Base-by-base conservation (phyloP, 1,284 basidiomycete species). In the Fomitopsis palustris region DNA sequence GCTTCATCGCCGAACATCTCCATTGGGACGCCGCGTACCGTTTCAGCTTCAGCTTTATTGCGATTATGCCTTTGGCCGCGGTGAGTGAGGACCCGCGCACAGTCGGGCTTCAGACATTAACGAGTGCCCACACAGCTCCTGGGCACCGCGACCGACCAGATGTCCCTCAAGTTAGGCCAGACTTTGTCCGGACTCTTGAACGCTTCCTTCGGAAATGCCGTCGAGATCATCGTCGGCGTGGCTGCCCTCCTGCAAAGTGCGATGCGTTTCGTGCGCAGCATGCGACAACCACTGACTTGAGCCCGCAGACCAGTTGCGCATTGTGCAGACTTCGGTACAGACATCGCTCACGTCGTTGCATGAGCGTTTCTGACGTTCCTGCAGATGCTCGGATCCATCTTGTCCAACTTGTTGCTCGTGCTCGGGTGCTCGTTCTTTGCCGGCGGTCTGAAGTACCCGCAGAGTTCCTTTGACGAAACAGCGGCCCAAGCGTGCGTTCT, bases 371-470 rank as follows among this genome's bases (percentile, higher is more conserved):
- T 33, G 53, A 55, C 56, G 37, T 29, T 53, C 14, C 53, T 61
- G 17, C 68, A 90, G 85, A 85, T 93, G 82, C 80, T 93, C 45
- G 91, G 91, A 27, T 91, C 88, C 17, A 92, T 96, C 56, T 75
- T 96, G 29, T 94, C 92, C n/a, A 96, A 96, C 74, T 80, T 95
- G 55, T 81, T 96, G 5, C 81, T 96, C 33, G 94, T 96, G 16
- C 77, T 96, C 6, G 94, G 94, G 21, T 93, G 90, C 75, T 93
- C 92, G 23, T 95, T 94, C 49, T 52, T 52, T 63, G 21, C 12
- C 51, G 53, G 85, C 59, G 93, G 93, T 7, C 75, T 86, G 65
- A 81, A 81, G 64, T 84, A 77, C 63, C 69, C 76, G 17, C 88
- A 95, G 70, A 89, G 88, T 56, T 77, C 78, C 45, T 97, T 97